A percentile compares a stretch with the other conserved stretches of the same genome.
Conservation (phyloP, 768 basidiomycete genomes). For the Mycena galericulata region DNA sequence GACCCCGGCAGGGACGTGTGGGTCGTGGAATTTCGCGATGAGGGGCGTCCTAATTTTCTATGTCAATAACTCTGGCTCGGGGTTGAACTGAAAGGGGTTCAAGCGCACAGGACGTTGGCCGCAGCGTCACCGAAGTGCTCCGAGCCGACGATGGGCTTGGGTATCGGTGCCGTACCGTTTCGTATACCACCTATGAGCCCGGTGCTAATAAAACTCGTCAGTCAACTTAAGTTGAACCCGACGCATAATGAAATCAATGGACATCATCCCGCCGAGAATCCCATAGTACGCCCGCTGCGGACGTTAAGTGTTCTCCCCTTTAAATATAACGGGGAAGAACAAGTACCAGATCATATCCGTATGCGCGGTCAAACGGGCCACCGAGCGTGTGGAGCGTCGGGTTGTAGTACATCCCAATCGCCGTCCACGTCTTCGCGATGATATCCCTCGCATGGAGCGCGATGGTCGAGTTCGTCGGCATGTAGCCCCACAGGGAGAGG, state of each 20-base stretch:
- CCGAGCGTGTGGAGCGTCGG: constrained; percentile 44
- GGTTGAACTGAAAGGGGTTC: too few relatives aligned
- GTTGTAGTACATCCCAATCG: constrained; percentile 41
- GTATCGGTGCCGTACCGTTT: constrained; percentile 42
- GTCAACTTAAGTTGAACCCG: neutral
- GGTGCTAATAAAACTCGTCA: constrained; percentile 9
- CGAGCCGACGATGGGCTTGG: constrained; percentile 40
- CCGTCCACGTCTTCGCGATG: constrained; percentile 42
- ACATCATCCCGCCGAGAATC: constrained; percentile 41
- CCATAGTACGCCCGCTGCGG: constrained; percentile 41
- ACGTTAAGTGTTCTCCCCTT: neutral
- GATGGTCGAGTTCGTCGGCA: constrained; percentile 45
- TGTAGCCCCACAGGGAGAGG: constrained; percentile 47
- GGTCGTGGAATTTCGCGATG: constrained; percentile 45
- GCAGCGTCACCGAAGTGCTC: constrained; percentile 44
- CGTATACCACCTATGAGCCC: constrained; percentile 43
- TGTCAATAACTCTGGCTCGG: too few relatives aligned
- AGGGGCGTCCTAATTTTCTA: constrained; percentile 43
- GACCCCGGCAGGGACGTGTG: constrained; percentile 37
- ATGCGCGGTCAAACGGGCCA: constrained; percentile 45
- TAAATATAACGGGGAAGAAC: neutral
- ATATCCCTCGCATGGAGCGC: constrained; percentile 37
- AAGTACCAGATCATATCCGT: constrained; percentile 45
- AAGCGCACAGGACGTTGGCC: constrained; percentile 39
- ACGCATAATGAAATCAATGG: neutral